Evolutionary conservation across 1,284 basidiomycete species (phyloP).

Genomic region (Schizophyllum commune): DNA sequence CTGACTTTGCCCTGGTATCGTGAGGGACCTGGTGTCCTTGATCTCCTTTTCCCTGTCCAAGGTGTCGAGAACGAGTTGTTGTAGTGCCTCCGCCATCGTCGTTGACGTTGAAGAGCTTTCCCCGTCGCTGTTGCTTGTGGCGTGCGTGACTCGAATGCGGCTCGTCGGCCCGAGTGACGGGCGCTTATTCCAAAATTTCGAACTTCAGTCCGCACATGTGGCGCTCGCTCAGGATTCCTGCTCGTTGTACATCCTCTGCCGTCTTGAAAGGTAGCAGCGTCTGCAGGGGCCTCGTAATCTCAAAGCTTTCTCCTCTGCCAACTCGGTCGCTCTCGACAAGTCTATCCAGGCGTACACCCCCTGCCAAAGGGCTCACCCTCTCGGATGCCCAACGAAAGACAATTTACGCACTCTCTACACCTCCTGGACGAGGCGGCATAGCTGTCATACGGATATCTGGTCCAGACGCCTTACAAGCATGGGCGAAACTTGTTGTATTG

Average conservation of each 20-base stretch:
- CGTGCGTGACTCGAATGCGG: constrained; percentile 5
- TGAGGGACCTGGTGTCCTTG: constrained; percentile 67
- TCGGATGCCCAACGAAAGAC: constrained; percentile 64
- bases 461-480: constrained; percentile 54
- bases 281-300: no score
- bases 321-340: not conserved
- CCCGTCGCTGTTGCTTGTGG: constrained; percentile 1
- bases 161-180: not conserved
- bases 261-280: no score
- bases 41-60: constrained; percentile 57
- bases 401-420: constrained; percentile 83
- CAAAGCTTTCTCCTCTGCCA: not conserved
- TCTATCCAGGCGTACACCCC: not conserved
- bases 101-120: not conserved
- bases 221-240: not conserved
- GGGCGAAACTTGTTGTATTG: constrained; percentile 43
- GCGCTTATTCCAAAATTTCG: not conserved
- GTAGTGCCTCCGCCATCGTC: constrained; percentile 68
- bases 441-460: constrained; percentile 80
- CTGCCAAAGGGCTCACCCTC: constrained; percentile 13
- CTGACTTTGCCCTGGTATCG: constrained; percentile 55
- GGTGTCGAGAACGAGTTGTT: constrained; percentile 71
- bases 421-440: constrained; percentile 75
- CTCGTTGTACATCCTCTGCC: no score
- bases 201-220: not conserved